Percentiles rank a stretch among this genome's conserved stretches.
These are phyloP conservation scores for Penicillium sclerotiorum DNA, from an alignment of 2,329 filamentous ascomycete species.

Conservation along the genomic window DNA sequence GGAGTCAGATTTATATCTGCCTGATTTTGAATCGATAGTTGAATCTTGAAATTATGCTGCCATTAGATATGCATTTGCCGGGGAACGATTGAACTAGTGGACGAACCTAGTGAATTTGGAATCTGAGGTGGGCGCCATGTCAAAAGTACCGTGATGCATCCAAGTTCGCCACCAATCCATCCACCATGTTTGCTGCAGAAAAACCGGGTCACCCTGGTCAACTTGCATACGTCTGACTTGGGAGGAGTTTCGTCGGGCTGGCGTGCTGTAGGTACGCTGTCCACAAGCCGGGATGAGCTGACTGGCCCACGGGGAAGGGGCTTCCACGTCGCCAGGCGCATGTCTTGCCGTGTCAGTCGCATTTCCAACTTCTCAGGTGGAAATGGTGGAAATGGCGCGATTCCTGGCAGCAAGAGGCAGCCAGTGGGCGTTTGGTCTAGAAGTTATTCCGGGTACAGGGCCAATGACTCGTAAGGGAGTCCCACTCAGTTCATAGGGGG, in stretches of 20 bases:
- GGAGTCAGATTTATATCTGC: too few relatives aligned
- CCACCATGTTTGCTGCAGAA: constrained; percentile 13
- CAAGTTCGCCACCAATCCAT: constrained; percentile 19
- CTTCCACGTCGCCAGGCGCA: constrained; percentile 14
- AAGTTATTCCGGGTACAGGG: constrained; percentile 1
- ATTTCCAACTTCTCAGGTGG: constrained; percentile 14
- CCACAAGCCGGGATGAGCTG: constrained; percentile 11
- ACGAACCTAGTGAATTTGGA: background rate
- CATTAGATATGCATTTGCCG: too few relatives aligned
- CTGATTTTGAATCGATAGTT: too few relatives aligned
- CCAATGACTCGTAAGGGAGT: background rate
- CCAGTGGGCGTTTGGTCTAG: background rate
- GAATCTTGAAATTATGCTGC: too few relatives aligned
- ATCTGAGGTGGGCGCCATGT: background rate
- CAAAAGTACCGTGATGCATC: constrained; percentile 11
- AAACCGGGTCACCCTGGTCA: constrained; percentile 15
- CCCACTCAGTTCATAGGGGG: background rate
- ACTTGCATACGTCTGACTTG: constrained; percentile 12
- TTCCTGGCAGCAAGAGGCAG: background rate
- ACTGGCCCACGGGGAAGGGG: constrained; percentile 2
- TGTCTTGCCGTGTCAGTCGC: constrained; percentile 12
- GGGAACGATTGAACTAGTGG: too few relatives aligned
- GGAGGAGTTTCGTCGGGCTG: background rate
- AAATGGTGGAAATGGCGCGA: too few relatives aligned
- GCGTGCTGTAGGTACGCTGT: constrained; percentile 19